Evolutionary conservation across 768 basidiomycete species (phyloP).

Genomic region (Strobilomyces echinocephalus): DNA sequence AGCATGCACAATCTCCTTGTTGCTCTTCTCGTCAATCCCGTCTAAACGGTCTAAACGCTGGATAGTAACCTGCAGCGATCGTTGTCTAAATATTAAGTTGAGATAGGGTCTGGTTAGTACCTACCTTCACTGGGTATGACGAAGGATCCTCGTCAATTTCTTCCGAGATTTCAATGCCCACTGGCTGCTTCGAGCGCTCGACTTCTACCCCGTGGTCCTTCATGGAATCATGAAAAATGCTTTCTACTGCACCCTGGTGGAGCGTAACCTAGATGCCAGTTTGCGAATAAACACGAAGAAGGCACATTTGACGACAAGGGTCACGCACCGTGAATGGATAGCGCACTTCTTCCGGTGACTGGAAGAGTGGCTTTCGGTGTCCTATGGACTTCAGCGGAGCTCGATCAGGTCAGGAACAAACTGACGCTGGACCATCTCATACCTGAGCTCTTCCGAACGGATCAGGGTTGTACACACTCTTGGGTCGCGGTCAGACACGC

Average conservation of each 20-base stretch:
- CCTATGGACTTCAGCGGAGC: background rate
- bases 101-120: background rate
- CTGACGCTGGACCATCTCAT: background rate
- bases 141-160: background rate
- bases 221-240: background rate
- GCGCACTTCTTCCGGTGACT: background rate
- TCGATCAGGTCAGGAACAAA: too few relatives aligned
- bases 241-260: background rate
- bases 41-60: constrained; percentile 21
- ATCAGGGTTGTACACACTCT: constrained; percentile 59
- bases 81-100: background rate
- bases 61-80: constrained; percentile 12
- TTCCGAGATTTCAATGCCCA: background rate
- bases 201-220: background rate
- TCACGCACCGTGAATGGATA: background rate
- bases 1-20: constrained; percentile 30
- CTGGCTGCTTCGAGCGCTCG: background rate
- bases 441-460: background rate
- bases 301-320: background rate
- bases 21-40: constrained; percentile 23
- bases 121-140: constrained; percentile 31
- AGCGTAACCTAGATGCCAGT: background rate
- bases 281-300: background rate
- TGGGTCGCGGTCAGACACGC: background rate
- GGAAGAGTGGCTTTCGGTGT: background rate